phyloP scores from a whole-genome alignment of 2,329 filamentous ascomycete genomes.

The Trichoderma atrobrunneum region DNA sequence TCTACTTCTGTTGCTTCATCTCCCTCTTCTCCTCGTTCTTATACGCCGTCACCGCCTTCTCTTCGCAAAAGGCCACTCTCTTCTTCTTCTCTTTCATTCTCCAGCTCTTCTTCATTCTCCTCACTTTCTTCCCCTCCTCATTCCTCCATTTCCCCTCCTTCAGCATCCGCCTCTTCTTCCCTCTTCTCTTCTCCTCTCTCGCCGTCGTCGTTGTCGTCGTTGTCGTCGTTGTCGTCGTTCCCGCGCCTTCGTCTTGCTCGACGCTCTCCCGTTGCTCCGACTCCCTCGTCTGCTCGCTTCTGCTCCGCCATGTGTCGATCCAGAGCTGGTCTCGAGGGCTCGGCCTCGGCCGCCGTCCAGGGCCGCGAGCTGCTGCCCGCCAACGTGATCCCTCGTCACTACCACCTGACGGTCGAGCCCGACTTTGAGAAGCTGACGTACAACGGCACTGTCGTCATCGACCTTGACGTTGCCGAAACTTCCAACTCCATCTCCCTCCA shows the following conservation, averaged over 20 bases:
- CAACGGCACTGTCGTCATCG: conserved; percentile 78
- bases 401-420: conserved; percentile 87
- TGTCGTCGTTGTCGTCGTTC: not conserved
- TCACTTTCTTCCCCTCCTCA: not conserved
- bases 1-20: not conserved
- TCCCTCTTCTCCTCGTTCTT: not conserved
- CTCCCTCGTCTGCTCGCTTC: conserved; percentile 8
- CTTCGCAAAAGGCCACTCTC: not conserved
- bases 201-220: not conserved
- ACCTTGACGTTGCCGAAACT: conserved; percentile 82
- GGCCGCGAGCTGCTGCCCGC: conserved; percentile 79
- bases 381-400: conserved; percentile 90
- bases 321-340: conserved; percentile 17
- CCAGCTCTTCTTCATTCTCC: not conserved
- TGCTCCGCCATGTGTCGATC: conserved; percentile 20
- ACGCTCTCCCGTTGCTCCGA: not conserved
- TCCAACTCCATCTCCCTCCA: conserved; percentile 84
- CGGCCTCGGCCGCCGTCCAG: conserved; percentile 24
- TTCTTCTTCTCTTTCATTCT: not conserved
- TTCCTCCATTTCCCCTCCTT: not conserved
- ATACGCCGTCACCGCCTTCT: not conserved
- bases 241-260: not conserved
- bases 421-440: conserved; percentile 86
- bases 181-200: not conserved
- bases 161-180: not conserved